Evolutionary conservation across 1,284 basidiomycete genomes (phyloP).

Genomic region (Xerocomus minutiporus): DNA sequence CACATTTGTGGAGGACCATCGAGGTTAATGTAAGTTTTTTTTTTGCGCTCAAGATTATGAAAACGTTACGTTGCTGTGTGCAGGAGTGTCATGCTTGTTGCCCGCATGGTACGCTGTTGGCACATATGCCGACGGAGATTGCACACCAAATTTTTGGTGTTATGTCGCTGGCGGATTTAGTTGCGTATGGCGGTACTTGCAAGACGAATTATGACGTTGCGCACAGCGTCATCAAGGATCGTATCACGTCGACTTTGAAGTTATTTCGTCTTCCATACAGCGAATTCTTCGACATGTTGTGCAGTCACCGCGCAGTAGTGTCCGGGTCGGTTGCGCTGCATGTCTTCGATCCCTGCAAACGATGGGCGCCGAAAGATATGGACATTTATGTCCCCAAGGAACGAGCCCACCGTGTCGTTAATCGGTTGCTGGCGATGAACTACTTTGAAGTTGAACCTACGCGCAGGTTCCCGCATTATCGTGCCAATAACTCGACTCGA

Average conservation of each 20-base stretch:
- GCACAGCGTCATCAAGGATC: neutral
- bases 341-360: neutral
- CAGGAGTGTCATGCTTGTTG: neutral
- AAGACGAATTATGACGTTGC: neutral
- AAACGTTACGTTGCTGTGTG: too few relatives aligned
- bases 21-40: too few relatives aligned
- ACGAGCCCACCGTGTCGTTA: neutral
- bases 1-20: too few relatives aligned
- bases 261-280: neutral
- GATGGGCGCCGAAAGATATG: neutral
- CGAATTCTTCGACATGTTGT: neutral
- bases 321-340: neutral
- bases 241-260: neutral
- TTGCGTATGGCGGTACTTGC: neutral
- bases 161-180: neutral
- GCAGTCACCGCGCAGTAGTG: neutral
- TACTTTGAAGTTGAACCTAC: neutral
- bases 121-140: neutral
- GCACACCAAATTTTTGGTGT: neutral
- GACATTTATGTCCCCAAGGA: neutral
- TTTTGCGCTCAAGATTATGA: too few relatives aligned
- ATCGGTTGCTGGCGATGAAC: neutral
- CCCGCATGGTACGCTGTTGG: neutral
- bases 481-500: neutral
- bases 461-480: too few relatives aligned